Percentiles rank a stretch among this genome's conserved stretches.
Conservation (phyloP, 202 grass and related monocot genomes). For the Eragrostis tef region DNA sequence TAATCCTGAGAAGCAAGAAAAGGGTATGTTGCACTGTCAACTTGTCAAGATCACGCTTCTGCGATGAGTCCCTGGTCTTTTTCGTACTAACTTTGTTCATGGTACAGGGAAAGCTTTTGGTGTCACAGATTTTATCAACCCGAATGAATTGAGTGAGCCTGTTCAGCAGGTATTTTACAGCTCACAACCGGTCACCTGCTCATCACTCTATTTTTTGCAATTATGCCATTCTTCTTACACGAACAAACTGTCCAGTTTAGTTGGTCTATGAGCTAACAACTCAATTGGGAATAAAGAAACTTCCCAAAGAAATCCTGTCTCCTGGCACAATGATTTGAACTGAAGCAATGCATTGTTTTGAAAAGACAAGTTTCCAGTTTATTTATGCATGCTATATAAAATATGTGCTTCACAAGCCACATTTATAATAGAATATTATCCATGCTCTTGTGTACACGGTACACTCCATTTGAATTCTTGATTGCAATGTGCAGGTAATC, state of each 20-base stretch:
- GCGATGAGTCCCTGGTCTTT: not conserved
- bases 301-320: not conserved
- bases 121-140: slow-evolving; percentile 85
- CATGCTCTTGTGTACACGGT: not conserved
- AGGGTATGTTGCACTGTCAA: slow-evolving; percentile 59
- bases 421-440: too few species aligned
- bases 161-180: slow-evolving; percentile 79
- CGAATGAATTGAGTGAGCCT: slow-evolving; percentile 67
- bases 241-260: slow-evolving; percentile 36
- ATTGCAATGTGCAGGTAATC: slow-evolving; percentile 58
- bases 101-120: slow-evolving; percentile 83
- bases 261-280: not conserved
- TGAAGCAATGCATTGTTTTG: not conserved
- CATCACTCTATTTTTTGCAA: slow-evolving; percentile 5
- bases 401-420: too few species aligned
- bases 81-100: slow-evolving; percentile 49
- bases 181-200: not conserved
- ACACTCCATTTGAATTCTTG: not conserved
- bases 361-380: slow-evolving; percentile 10
- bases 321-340: too few species aligned
- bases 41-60: slow-evolving; percentile 13
- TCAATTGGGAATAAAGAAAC: slow-evolving; percentile 10
- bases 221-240: too few species aligned
- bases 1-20: slow-evolving; percentile 82
- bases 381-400: too few species aligned